Base-by-base conservation (phyloP, 2,329 filamentous ascomycete species). In the Fusarium sp. region DNA sequence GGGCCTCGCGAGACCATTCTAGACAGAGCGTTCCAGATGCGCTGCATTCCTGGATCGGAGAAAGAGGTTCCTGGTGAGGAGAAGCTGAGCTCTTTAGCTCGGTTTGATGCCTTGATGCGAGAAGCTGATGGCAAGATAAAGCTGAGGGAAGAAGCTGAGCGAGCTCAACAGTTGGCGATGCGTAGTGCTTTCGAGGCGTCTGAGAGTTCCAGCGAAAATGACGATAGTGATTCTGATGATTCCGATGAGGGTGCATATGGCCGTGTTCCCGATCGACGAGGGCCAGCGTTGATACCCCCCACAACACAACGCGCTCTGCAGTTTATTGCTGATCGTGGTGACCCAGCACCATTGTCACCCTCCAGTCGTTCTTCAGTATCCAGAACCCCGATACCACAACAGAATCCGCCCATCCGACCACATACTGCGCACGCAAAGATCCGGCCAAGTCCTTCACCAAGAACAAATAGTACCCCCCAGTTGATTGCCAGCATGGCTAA, bases 41-140 rank as follows among this genome's bases (percentile, higher is more conserved):
- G 85, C 10, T 87, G 81, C 58, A 89, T 90, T 33, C 88, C 88
- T 17, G 88, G 88, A 7, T 86, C 85, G 4, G 87, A 88, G 13
- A 78, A 79, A 9, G 80, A 84, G 49, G 69, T 82, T 3, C 82
- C 84, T 1, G 87, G 87, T 6, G 87, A 89, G 63, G 87, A 89
- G 68, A 88, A 89, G 60, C 78, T 90, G 17, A 90, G 84, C 67
- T 90, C 88, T 1, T 80, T 90, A 32, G 88, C 88, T 11, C 82
- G 87, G 22, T 91, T 90, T 54, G 88, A 90, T 53, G 88, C 88
- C 4, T 75, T 91, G 43, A 90, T 91, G 88, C 81, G 83, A 22
- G 86, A 90, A 68, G 80, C 81, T 20, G 88, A 90, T 39, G 82
- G 84, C 57, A 84, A 82, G 51, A 78, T 81, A 56, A 79, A 79